A percentile compares a stretch with the other conserved stretches of the same genome.
These are phyloP conservation scores for Emergomyces africanus DNA, from an alignment of 2,329 filamentous ascomycete genomes.

Conservation along the genomic window DNA sequence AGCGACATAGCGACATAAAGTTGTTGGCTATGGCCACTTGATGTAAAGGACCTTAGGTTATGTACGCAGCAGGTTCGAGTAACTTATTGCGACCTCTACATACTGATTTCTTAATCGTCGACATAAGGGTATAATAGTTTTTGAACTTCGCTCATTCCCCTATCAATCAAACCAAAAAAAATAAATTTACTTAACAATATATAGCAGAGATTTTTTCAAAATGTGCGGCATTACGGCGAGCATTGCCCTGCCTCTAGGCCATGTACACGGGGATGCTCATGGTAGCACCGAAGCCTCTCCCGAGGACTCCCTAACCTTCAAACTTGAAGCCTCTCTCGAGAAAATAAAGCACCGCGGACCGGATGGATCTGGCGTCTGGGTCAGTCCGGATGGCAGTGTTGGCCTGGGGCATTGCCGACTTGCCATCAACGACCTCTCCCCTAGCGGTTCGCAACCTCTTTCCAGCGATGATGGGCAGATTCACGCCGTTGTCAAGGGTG, in stretches of 20 bases:
- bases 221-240: constrained; percentile 1
- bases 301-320: background rate
- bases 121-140: no score
- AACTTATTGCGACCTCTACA: no score
- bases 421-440: constrained; percentile 40
- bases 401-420: constrained; percentile 40
- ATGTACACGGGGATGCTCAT: background rate
- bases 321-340: constrained; percentile 15
- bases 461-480: constrained; percentile 27
- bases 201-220: background rate
- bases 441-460: constrained; percentile 37
- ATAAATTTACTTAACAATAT: background rate
- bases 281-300: background rate
- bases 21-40: no score
- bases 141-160: no score
- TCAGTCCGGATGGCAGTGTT: constrained; percentile 31
- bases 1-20: no score
- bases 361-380: constrained; percentile 35
- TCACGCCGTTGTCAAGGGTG: constrained; percentile 48
- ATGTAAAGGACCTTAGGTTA: no score
- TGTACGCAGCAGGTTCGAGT: no score
- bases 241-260: background rate
- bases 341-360: constrained; percentile 35
- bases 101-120: no score
- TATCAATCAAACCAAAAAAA: no score